Evolutionary conservation across 2,329 filamentous ascomycete species (phyloP), one percentile per base, ranked within the genome.

Genomic region (Alternaria sp.): DNA sequence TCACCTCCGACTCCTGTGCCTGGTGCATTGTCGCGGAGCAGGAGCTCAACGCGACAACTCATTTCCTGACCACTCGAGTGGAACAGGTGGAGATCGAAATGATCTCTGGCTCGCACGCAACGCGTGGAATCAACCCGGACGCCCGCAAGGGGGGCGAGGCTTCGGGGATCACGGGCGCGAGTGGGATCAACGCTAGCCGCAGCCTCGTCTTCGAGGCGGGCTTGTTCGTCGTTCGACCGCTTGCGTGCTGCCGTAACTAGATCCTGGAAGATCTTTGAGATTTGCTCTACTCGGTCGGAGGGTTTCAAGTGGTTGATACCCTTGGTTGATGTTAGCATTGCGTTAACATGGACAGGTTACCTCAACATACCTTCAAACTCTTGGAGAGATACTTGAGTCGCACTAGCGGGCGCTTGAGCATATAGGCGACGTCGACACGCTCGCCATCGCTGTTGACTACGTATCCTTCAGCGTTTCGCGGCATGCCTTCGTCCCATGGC

Each of bases 51-150:
- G 68, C 91, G 91, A 74, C 95, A 97, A 70, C 93, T 92, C 44
- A 99, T 85, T 61, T 93, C 86, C 75, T 98, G 94, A 2, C 94
- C 94, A 71, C 88, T 97, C 1, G 94, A 96, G 77, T 99, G 95
- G 51, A 87, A 85, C 14, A 99, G 80, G 61, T 94, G 90, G 69
- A 99, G 84, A 58, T 91, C 90, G 76, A 99, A 99, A 68, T 91
- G 88, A 77, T 99, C 95, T 71, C 96, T 90, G 46, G 94, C 94
- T 65, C 88, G 89, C 42, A 99, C 96, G 72, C 94, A 92, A 56
- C 93, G 88, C 39, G 82, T 86, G n/a, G 87, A 84, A 72, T 97
- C 89, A 56, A 98, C 89, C 43, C 81, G 83, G 9, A 95, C 87
- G 55, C 87, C 87, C 34, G 88, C 86, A 36, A 93, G 84, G 1